phyloP scores from a whole-genome alignment of 2,329 filamentous ascomycete species.

The Fusarium stilboides region DNA sequence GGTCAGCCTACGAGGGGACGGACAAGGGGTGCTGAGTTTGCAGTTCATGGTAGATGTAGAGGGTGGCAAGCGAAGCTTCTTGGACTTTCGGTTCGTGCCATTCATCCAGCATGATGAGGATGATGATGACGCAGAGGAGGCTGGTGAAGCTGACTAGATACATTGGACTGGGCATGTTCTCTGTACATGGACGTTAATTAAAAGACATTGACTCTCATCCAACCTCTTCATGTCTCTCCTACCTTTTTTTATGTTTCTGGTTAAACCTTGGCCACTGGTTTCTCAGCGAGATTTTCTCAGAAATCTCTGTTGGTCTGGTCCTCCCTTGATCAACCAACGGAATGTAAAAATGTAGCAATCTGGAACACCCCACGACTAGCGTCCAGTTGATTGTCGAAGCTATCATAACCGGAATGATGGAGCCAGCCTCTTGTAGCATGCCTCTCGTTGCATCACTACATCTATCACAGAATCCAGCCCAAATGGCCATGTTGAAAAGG shows the following conservation, averaged over 20 bases:
- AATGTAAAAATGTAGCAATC: conserved; percentile 30
- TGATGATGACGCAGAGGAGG: conserved; percentile 46
- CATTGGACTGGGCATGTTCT: conserved; percentile 8
- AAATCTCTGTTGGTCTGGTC: neutral
- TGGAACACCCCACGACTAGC: conserved; percentile 22
- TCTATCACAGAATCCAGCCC: neutral
- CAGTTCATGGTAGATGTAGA: conserved; percentile 97
- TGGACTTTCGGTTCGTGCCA: conserved; percentile 88
- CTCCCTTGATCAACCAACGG: conserved; percentile 40
- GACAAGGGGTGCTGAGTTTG: conserved; percentile 90
- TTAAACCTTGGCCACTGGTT: neutral
- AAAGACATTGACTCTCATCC: conserved; percentile 7
- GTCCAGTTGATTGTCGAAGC: conserved; percentile 7
- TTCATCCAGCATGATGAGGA: conserved; percentile 73
- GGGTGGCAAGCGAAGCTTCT: conserved; percentile 76
- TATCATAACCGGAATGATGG: conserved; percentile 36
- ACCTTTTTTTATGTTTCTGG: neutral
- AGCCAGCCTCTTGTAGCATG: conserved; percentile 26
- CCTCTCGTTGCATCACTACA: conserved; percentile 20
- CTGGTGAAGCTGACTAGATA: conserved; percentile 25
- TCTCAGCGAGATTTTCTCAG: neutral
- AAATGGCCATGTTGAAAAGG: conserved; percentile 27
- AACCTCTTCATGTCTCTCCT: conserved; percentile 14
- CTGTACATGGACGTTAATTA: conserved; percentile 8
- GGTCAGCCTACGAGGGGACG: conserved; percentile 90